Base-by-base conservation (phyloP, 768 basidiomycete genomes). In the Xerocomellus chrysenteron region DNA sequence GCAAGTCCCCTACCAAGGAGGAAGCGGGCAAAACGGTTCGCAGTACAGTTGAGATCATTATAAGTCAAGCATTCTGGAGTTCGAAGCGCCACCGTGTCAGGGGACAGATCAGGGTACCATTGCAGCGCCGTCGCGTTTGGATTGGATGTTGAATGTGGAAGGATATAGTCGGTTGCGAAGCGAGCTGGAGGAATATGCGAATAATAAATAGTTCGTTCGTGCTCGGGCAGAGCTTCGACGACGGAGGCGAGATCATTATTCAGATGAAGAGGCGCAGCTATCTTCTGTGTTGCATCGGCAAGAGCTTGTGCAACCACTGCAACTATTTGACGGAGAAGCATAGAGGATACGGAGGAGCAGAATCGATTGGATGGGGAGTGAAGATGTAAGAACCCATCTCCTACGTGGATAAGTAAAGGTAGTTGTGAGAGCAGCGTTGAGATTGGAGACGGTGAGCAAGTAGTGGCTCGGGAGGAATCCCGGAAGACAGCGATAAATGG, bases 11-110 rank as follows among this genome's bases (percentile, higher is more conserved):
- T 57, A 5, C 57, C 57, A 19, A 75, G 56, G 35, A 81, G 61
- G 75, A 79, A 81, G 12, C 68, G 75, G 10, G 77, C 78, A 2
- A 79, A 56, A 59, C 72, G 71, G 57, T 80, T 80, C 12, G 76
- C 70, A 35, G 57, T 63, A 17, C 50, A 58, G 49, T 79, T 64
- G 26, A 79, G 65, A 42, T 75, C 70, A 37, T 39, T 33, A 58
- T 79, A 80, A 21, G 66, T 60, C 40, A 67, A n/a, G 13, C 39
- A 52, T 52, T 67, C 55, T 12, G 47, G 42, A 7, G 39, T 49
- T 17, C 32, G 42, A 35, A 37, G 35, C n/a, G 24, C 37, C 32
- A 13, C 51, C 26, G 9, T 39, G n/a, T 43, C 50, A n/a, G 44
- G 42, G 7, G 52, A 54, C 17, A 68, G 37, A 30, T 35, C 35